phyloP scores from a whole-genome alignment of 202 grass and related monocot species.

The Musa balbisiana region DNA sequence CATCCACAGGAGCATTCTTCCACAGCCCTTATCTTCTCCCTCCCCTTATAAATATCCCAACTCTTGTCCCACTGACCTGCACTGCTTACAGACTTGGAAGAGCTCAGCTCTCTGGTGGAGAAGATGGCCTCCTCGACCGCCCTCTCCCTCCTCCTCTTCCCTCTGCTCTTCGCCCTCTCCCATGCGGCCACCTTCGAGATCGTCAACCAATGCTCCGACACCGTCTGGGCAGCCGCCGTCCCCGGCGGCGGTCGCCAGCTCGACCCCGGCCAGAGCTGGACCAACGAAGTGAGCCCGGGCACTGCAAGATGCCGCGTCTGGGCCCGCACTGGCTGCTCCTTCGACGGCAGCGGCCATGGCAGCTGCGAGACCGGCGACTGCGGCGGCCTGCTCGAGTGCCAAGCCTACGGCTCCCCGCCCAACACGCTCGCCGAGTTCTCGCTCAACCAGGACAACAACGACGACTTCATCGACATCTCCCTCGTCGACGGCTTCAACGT shows the following conservation, averaged over 20 bases:
- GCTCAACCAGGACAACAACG: conserved; percentile 1
- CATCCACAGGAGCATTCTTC: too few species aligned
- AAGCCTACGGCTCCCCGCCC: conserved; percentile 28
- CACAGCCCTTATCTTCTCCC: too few species aligned
- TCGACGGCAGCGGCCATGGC: conserved; percentile 22
- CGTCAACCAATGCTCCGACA: conserved; percentile 9
- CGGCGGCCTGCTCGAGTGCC: conserved; percentile 32
- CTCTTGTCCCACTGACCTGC: neutral
- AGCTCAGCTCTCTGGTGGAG: neutral
- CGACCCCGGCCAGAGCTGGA: neutral
- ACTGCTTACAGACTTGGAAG: neutral
- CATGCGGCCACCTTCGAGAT: neutral
- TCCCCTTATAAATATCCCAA: too few species aligned
- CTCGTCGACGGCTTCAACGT: conserved; percentile 38
- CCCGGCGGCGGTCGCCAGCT: conserved; percentile 12
- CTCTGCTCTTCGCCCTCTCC: conserved; percentile 6
- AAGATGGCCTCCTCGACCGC: neutral
- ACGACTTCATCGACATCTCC: conserved; percentile 26
- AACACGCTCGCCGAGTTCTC: conserved; percentile 40
- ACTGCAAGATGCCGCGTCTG: conserved; percentile 31
- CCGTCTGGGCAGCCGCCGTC: conserved; percentile 10
- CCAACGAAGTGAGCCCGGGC: neutral
- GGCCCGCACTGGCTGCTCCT: conserved; percentile 46
- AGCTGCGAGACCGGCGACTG: conserved; percentile 43
- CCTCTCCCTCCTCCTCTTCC: conserved; percentile 1